Evolutionary conservation across 1,284 basidiomycete genomes (phyloP).

Genomic region (Volvariella surrecta): DNA sequence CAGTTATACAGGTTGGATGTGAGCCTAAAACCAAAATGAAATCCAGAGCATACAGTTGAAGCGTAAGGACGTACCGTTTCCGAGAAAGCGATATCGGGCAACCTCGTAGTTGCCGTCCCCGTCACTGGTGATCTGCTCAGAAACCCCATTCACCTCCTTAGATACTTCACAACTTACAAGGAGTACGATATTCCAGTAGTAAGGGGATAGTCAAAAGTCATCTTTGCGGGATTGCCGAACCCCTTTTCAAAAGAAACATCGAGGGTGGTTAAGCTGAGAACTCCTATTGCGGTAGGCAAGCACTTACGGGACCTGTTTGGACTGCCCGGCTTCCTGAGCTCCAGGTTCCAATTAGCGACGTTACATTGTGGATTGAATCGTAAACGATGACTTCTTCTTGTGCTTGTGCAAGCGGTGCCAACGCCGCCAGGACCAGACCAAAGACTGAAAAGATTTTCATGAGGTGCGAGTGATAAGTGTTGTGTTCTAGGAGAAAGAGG

Average conservation of each 20-base stretch:
- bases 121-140: constrained; percentile 30
- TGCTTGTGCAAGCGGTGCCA: constrained; percentile 27
- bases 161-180: constrained; percentile 74
- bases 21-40: constrained; percentile 35
- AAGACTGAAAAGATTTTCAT: constrained; percentile 31
- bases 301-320: constrained; percentile 74
- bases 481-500: background rate
- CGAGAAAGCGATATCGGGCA: constrained; percentile 77
- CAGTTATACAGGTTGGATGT: constrained; percentile 75
- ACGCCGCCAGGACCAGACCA: constrained; percentile 30
- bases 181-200: constrained; percentile 83
- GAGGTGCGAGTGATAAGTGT: constrained; percentile 6
- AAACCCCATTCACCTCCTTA: too few species aligned
- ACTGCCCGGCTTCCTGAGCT: constrained; percentile 70
- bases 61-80: constrained; percentile 51
- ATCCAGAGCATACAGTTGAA: constrained; percentile 3
- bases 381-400: constrained; percentile 24
- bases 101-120: constrained; percentile 77
- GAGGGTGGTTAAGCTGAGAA: background rate
- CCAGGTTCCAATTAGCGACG: constrained; percentile 77
- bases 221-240: constrained; percentile 77
- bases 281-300: constrained; percentile 2
- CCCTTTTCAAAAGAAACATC: constrained; percentile 39
- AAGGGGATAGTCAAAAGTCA: constrained; percentile 72
- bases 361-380: constrained; percentile 43